Conservation (phyloP, 352 stramenopile species). For the Globisporangium cylindrosporum region DNA sequence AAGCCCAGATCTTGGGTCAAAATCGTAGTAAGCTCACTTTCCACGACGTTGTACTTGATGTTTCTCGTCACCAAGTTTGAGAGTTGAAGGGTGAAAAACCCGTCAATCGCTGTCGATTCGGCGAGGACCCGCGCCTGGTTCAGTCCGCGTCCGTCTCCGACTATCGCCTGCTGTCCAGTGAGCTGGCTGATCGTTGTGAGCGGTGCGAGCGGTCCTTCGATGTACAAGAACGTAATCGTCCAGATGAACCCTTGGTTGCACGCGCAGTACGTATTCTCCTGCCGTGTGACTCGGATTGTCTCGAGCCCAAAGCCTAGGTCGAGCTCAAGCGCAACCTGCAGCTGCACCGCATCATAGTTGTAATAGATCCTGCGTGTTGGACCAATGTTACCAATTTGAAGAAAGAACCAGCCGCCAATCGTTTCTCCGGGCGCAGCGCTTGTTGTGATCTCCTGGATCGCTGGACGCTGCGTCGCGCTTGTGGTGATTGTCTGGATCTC, state of each 20-base stretch:
- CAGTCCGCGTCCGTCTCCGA: conserved; percentile 55
- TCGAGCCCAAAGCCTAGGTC: conserved; percentile 69
- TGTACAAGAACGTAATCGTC: conserved; percentile 76
- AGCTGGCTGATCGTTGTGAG: conserved; percentile 48
- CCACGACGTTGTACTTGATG: conserved; percentile 60
- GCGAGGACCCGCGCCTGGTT: conserved; percentile 44
- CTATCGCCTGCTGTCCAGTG: conserved; percentile 43
- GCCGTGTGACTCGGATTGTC: conserved; percentile 52
- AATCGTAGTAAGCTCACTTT: conserved; percentile 52
- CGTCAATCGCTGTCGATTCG: conserved; percentile 56
- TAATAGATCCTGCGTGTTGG: conserved; percentile 57
- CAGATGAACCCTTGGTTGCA: conserved; percentile 73
- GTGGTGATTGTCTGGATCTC: conserved; percentile 74
- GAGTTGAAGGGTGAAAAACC: conserved; percentile 65
- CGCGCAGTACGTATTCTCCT: conserved; percentile 66
- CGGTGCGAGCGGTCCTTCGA: conserved; percentile 49
- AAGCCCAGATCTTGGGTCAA: conserved; percentile 64
- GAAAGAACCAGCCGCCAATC: conserved; percentile 69
- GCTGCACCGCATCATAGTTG: conserved; percentile 64
- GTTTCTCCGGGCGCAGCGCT: conserved; percentile 61
- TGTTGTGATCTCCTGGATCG: conserved; percentile 69
- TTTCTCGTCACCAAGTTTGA: conserved; percentile 56
- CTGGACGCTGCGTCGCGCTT: conserved; percentile 45
- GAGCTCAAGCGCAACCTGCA: conserved; percentile 68
- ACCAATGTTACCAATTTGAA: conserved; percentile 53